These are phyloP conservation scores for Neonothopanus nambi DNA, from an alignment of 1,284 basidiomycete genomes.

Conservation along the genomic window DNA sequence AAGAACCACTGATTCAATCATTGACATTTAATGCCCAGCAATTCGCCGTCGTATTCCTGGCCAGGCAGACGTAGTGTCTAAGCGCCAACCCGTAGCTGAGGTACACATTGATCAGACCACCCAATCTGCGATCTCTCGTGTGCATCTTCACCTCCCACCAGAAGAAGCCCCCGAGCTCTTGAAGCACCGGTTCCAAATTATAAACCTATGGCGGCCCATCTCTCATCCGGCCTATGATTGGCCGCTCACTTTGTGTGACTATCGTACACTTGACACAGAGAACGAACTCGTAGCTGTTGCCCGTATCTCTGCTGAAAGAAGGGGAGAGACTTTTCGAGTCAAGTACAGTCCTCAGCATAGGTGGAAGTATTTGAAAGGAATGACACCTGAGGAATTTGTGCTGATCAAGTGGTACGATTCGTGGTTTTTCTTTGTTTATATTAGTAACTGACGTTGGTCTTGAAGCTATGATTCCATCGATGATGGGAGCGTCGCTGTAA, in stretches of 20 bases:
- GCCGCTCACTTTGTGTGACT: constrained; percentile 63
- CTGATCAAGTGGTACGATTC: constrained; percentile 46
- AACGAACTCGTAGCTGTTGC: constrained; percentile 46
- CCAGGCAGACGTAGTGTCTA: constrained; percentile 36
- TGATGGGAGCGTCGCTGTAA: constrained; percentile 37
- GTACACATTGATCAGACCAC: constrained; percentile 59
- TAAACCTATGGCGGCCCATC: constrained; percentile 69
- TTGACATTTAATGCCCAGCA: constrained; percentile 27
- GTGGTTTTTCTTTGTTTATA: background rate
- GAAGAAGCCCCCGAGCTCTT: constrained; percentile 46
- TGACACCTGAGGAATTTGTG: constrained; percentile 45
- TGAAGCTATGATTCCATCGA: constrained; percentile 32
- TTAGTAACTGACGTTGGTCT: constrained; percentile 4
- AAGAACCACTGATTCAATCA: no score
- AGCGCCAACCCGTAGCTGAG: constrained; percentile 47
- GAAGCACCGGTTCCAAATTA: constrained; percentile 53
- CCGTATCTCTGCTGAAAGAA: constrained; percentile 40
- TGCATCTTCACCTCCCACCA: constrained; percentile 52
- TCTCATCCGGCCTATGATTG: constrained; percentile 46
- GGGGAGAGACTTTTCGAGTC: constrained; percentile 33
- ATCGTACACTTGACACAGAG: constrained; percentile 41
- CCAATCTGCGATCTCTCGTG: constrained; percentile 45
- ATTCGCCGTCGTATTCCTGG: constrained; percentile 46
- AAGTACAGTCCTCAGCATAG: constrained; percentile 37
- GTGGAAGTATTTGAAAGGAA: constrained; percentile 47